These are phyloP conservation scores for Oehlia diaphana DNA, from an alignment of 192 early-diverging fungal genomes.

Conservation along the genomic window DNA sequence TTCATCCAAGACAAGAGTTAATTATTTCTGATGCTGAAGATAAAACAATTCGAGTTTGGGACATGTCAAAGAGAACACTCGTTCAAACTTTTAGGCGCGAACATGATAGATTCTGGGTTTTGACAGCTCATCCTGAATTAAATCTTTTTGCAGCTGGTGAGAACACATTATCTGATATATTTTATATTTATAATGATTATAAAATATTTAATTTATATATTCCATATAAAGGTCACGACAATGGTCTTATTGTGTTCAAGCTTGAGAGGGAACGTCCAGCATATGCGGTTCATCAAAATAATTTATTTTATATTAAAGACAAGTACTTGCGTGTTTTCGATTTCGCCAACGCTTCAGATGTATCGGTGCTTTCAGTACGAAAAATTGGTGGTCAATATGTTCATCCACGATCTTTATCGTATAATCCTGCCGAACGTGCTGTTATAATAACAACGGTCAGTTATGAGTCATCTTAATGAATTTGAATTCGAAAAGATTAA, in stretches of 20 bases:
- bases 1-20: conserved; percentile 96
- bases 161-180: background rate
- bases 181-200: background rate
- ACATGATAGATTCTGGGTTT: conserved; percentile 93
- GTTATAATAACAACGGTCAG: conserved; percentile 81
- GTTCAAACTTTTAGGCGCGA: conserved; percentile 97
- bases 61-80: conserved; percentile 91
- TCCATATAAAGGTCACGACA: conserved; percentile 78
- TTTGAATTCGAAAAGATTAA: background rate
- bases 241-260: conserved; percentile 98
- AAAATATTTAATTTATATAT: background rate
- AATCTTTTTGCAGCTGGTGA: conserved; percentile 97
- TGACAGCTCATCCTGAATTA: conserved; percentile 94
- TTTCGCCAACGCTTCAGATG: conserved; percentile 73
- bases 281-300: conserved; percentile 78
- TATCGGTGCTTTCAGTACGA: conserved; percentile 77
- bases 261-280: conserved; percentile 97
- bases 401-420: conserved; percentile 82
- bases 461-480: background rate
- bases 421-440: conserved; percentile 92
- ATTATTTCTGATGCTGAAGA: conserved; percentile 95
- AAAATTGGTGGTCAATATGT: conserved; percentile 71
- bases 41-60: conserved; percentile 98
- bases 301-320: conserved; percentile 88
- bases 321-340: conserved; percentile 84